Conservation (phyloP, 2,329 filamentous ascomycete species). For the Lasiodiplodia sp. region DNA sequence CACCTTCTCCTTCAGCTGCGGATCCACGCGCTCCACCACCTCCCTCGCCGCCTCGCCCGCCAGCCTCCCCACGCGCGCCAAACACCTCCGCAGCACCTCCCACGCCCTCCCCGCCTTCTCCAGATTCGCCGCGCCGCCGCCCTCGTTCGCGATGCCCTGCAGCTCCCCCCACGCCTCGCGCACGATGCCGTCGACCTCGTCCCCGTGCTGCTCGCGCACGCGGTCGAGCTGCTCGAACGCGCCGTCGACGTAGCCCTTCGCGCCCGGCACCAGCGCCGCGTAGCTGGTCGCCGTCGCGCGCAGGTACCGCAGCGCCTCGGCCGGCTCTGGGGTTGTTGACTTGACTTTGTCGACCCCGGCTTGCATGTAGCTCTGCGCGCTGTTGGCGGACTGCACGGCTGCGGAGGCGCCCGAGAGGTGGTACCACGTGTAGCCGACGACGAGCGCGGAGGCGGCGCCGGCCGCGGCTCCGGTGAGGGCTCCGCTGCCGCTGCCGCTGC, state of each 20-base stretch:
- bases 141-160: constrained; percentile 63
- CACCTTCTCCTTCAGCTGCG: constrained; percentile 74
- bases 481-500: constrained; percentile 31
- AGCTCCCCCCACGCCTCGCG: constrained; percentile 72
- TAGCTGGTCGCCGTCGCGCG: constrained; percentile 73
- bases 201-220: constrained; percentile 70
- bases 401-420: constrained; percentile 60
- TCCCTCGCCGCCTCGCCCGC: constrained; percentile 69
- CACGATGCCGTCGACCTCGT: constrained; percentile 74
- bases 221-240: constrained; percentile 75
- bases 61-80: constrained; percentile 66
- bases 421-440: constrained; percentile 61
- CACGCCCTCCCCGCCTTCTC: constrained; percentile 68
- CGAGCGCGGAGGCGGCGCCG: constrained; percentile 57
- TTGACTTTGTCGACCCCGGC: constrained; percentile 67
- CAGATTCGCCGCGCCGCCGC: constrained; percentile 60
- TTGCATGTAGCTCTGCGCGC: constrained; percentile 68
- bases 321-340: constrained; percentile 68
- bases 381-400: constrained; percentile 58
- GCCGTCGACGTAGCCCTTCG: constrained; percentile 70
- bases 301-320: constrained; percentile 71
- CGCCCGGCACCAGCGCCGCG: constrained; percentile 75
- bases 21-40: constrained; percentile 73
- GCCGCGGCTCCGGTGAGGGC: constrained; percentile 58
- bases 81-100: constrained; percentile 68